phyloP scores from a whole-genome alignment of 1,284 basidiomycete species.

The Heliocybe sulcata region DNA sequence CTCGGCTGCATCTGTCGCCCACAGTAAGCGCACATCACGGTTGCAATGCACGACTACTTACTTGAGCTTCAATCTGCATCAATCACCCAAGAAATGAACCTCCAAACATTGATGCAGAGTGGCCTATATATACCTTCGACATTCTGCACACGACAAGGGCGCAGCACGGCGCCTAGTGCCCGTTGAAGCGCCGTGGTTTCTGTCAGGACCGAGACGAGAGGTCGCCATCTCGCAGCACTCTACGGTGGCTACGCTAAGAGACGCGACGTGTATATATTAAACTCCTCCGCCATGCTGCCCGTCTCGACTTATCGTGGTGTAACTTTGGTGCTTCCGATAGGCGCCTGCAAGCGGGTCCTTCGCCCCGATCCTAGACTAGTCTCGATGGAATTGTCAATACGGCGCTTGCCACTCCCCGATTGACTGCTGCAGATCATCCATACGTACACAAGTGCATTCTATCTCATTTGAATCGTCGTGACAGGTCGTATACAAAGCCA shows the following conservation, averaged over 20 bases:
- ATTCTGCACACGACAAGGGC: conserved; percentile 70
- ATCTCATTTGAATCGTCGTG: background rate
- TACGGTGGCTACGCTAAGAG: background rate
- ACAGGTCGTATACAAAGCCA: background rate
- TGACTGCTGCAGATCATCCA: background rate
- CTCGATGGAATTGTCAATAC: background rate
- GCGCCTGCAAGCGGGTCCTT: background rate
- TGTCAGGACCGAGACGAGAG: conserved; percentile 1
- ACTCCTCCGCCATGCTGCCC: background rate
- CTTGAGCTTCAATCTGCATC: conserved; percentile 57
- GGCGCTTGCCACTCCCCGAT: background rate
- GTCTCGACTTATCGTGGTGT: background rate
- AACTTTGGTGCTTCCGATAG: background rate
- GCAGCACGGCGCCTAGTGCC: conserved; percentile 74
- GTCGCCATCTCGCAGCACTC: background rate
- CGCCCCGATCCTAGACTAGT: background rate
- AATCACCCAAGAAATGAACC: background rate
- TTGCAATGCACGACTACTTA: conserved; percentile 16
- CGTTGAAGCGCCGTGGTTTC: conserved; percentile 12
- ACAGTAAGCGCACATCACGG: background rate
- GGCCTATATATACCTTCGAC: conserved; percentile 43
- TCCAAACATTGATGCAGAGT: background rate
- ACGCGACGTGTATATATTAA: background rate
- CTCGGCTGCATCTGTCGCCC: conserved; percentile 43
- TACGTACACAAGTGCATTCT: too few species aligned